Base-by-base conservation (phyloP, 2,329 filamentous ascomycete genomes). In the Penicillium sp. region DNA sequence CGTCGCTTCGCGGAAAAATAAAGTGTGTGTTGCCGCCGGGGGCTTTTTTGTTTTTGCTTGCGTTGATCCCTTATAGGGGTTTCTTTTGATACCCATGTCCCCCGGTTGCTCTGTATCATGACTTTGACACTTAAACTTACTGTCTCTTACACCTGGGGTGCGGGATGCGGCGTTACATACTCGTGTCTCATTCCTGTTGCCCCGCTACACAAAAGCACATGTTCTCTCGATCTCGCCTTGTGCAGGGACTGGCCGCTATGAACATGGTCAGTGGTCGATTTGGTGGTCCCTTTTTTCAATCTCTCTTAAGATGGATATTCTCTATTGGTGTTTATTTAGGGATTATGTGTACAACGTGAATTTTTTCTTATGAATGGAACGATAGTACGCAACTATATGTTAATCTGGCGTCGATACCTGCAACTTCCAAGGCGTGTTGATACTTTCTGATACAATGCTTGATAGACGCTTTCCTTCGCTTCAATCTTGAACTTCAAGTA, bases 1-100 rank as follows among this genome's bases (percentile, higher is more conserved):
- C 81, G 90, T 47, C 78, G 89, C 50, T 92, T 92, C 52, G 73
- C 74, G 36, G 72, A 74, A 48, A 74, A 75, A 67, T 73, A 66
- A 27, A 64, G 38, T 9, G 7, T 21, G 16, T 44, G 34, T 36
- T 36, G 46, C 51, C 46, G 36, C 46, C 50, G 32, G 51, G 47
- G 34, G 13, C 14, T 16, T 16, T 44, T 11, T 40, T 24, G 18
- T 55, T 60, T 46, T 59, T 53, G 40, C 36, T 55, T 52, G 53
- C 22, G 3, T 51, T 53, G 36, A 56, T 49, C 40, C 49, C 51
- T 47, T 49, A 38, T 42, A 31, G 24, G 49, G 56, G 58, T 45
- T 40, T 46, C 43, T 42, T 52, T 63, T 64, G 63, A 66, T 66
- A 64, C 61, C 60, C 60, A 62, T 51, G 47, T 42, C 58, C 58